phyloP scores from a whole-genome alignment of 345 rosid species.

The Hibiscus trionum region DNA sequence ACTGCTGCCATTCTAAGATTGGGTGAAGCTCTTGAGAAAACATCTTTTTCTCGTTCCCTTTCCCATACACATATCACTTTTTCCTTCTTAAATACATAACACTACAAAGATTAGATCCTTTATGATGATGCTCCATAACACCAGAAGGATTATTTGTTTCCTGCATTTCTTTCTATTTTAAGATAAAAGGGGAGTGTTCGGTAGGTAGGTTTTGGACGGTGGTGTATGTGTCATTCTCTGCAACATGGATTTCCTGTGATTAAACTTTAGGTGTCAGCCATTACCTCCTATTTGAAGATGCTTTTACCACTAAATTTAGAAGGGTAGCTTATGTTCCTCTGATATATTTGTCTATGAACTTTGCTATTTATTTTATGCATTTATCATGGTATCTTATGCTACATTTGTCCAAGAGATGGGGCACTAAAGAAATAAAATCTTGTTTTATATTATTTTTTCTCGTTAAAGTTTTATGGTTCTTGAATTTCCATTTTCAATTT shows the following conservation, averaged over 20 bases:
- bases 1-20: not conserved
- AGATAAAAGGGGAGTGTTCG: not conserved
- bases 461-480: conserved; percentile 10
- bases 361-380: not conserved
- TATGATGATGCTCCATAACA: not conserved
- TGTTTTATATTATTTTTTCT: not conserved
- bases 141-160: not conserved
- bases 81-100: not conserved
- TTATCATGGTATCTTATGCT: not conserved
- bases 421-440: not conserved
- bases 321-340: not conserved
- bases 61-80: not conserved
- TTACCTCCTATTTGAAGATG: not conserved
- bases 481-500: conserved; percentile 8
- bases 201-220: not conserved
- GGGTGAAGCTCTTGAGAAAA: not conserved
- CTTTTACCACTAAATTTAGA: not conserved
- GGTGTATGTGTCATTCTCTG: not conserved
- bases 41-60: not conserved
- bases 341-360: not conserved
- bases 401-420: not conserved
- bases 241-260: not conserved
- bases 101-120: not conserved
- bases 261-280: not conserved
- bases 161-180: not conserved